Evolutionary conservation across 2,329 filamentous ascomycete species (phyloP), one percentile per base, ranked within the genome.

Genomic region (Shiraia sp.): DNA sequence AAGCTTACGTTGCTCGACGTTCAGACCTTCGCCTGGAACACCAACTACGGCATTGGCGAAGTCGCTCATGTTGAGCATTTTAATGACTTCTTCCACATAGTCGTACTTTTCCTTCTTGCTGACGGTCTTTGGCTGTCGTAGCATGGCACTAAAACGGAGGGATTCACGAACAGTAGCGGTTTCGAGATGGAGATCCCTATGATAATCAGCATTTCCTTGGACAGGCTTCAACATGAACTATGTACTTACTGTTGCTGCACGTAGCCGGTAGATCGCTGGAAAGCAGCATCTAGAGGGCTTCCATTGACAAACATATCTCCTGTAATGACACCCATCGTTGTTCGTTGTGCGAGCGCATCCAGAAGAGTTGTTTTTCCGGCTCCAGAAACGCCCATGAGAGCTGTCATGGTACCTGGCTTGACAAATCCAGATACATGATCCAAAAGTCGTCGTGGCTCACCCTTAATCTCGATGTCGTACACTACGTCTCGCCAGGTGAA

Each of bases 1-100:
- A 34, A 84, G 75, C 68, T 88, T 88, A 43, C 82, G 76, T 62
- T 88, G 81, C 63, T 87, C 84, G 4, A 88, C 83, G 9, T 82
- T 83, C 10, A 88, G 72, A 79, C 79, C 82, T 40, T 76, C 77
- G 1, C 82, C 83, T 0, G 81, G 79, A 0, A 80, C 73, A 47
- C 84, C 84, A 19, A 87, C 82, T 2, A 86, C 75, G 0, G 82
- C 82, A 31, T 86, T 79, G 10, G 82, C 81, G 42, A 84, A 86
- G 38, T 85, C 82, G 19, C 79, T 70, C 82, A 87, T 85, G 60
- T 82, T 79, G 16, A 87, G 73, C 73, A 87, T 80, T 61, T 78
- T 76, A 55, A 86, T 84, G 14, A 86, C 80, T 29, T 82, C 76
- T 47, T 86, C 82, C 4, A 85, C 82, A 36, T 81, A 85, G 0